A percentile compares a stretch with the other conserved stretches of the same genome.
phyloP scores from a whole-genome alignment of 257 asterid species.

The Solanum megistacrolobum region DNA sequence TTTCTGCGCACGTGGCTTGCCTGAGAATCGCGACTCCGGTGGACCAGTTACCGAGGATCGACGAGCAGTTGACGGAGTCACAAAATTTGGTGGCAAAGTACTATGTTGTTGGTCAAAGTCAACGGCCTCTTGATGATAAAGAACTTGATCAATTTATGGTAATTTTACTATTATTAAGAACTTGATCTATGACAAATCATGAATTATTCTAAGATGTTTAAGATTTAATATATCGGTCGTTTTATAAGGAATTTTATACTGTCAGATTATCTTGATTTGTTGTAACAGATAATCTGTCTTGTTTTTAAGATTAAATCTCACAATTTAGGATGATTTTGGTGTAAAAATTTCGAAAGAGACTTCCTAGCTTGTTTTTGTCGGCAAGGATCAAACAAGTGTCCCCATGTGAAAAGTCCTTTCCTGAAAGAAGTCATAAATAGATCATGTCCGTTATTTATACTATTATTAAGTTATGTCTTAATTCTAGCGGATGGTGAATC shows the following conservation, averaged over 20 bases:
- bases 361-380: too few species aligned
- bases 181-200: background rate
- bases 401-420: too few species aligned
- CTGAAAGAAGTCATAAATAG: too few species aligned
- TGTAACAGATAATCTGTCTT: background rate
- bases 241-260: too few species aligned
- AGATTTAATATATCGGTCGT: background rate
- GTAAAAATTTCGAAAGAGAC: too few species aligned
- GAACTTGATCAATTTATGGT: background rate
- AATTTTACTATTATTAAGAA: background rate
- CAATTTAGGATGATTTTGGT: background rate
- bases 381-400: background rate
- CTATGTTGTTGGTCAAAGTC: background rate
- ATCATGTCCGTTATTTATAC: too few species aligned
- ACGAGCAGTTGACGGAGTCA: background rate
- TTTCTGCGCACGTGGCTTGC: background rate
- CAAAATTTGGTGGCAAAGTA: background rate
- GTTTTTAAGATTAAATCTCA: background rate
- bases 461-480: background rate
- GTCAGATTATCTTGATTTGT: too few species aligned
- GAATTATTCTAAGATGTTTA: rapidly evolving
- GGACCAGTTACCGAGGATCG: background rate
- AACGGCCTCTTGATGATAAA: background rate
- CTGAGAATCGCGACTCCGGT: background rate
- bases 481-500: background rate